Conservation (phyloP, 306 rosid species). For the Sophora flavescens region DNA sequence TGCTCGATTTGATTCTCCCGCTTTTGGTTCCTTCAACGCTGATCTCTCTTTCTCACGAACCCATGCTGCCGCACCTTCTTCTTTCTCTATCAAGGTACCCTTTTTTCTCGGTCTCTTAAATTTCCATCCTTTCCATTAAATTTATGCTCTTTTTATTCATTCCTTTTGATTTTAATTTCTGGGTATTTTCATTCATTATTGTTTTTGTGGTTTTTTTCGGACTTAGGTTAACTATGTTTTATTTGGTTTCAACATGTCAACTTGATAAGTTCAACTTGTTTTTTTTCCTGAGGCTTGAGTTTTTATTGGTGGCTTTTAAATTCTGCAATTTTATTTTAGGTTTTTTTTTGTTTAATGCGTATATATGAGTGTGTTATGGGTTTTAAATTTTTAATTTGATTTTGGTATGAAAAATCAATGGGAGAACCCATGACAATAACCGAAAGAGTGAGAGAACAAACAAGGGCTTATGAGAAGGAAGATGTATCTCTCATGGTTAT, state of each 20-base stretch:
- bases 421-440: background rate
- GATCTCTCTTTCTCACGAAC: conserved; percentile 67
- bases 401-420: background rate
- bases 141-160: background rate
- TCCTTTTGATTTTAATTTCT: conserved; percentile 1
- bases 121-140: background rate
- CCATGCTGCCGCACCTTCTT: conserved; percentile 55
- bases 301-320: background rate
- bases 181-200: background rate
- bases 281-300: background rate
- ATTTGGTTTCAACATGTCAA: conserved; percentile 37
- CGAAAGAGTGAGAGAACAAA: background rate
- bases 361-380: background rate
- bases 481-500: background rate
- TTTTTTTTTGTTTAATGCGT: background rate
- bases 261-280: background rate
- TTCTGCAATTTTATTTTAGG: background rate
- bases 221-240: background rate
- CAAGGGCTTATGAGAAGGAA: background rate
- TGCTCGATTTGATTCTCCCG: conserved; percentile 62
- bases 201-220: background rate
- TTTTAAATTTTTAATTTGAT: background rate
- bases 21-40: conserved; percentile 65
- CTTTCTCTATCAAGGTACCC: conserved; percentile 66
- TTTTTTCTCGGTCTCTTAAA: conserved; percentile 37